Evolutionary conservation across 768 basidiomycete species (phyloP).

Genomic region (Phylloporus rhodoxanthus): DNA sequence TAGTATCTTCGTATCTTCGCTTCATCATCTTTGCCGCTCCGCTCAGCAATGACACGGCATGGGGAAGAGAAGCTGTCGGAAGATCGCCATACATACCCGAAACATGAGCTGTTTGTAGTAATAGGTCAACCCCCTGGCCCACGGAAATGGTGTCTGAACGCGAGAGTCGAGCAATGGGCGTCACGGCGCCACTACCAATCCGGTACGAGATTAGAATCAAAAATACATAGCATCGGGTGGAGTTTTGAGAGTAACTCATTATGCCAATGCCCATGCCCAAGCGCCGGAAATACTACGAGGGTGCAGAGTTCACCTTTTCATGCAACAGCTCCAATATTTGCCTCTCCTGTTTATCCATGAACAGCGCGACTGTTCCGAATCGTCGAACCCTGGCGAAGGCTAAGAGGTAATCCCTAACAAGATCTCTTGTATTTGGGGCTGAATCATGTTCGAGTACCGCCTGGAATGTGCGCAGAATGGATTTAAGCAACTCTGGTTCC

Average conservation of each 20-base stretch:
- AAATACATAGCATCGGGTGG: background rate
- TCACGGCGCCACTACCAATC: background rate
- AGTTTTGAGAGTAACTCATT: background rate
- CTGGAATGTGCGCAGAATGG: constrained; percentile 50
- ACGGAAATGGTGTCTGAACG: background rate
- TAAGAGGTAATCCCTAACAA: constrained; percentile 45
- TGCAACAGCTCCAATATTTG: constrained; percentile 42
- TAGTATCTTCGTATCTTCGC: background rate
- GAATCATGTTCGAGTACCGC: constrained; percentile 24
- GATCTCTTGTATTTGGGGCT: constrained; percentile 6
- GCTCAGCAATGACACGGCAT: background rate
- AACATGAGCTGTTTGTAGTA: background rate
- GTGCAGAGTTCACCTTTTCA: constrained; percentile 21
- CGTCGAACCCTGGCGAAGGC: constrained; percentile 52
- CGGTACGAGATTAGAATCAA: background rate
- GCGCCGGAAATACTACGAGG: constrained; percentile 1
- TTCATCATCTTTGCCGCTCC: background rate
- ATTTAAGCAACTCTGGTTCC: constrained; percentile 56
- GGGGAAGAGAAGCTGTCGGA: background rate
- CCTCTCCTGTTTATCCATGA: constrained; percentile 56
- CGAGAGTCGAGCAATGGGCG: background rate
- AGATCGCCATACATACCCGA: background rate
- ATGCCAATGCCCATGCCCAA: background rate
- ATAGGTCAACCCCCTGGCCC: background rate
- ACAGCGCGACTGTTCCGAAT: constrained; percentile 56